Evolutionary conservation across 345 rosid genomes (phyloP).

Genomic region (Lumnitzera racemosa): DNA sequence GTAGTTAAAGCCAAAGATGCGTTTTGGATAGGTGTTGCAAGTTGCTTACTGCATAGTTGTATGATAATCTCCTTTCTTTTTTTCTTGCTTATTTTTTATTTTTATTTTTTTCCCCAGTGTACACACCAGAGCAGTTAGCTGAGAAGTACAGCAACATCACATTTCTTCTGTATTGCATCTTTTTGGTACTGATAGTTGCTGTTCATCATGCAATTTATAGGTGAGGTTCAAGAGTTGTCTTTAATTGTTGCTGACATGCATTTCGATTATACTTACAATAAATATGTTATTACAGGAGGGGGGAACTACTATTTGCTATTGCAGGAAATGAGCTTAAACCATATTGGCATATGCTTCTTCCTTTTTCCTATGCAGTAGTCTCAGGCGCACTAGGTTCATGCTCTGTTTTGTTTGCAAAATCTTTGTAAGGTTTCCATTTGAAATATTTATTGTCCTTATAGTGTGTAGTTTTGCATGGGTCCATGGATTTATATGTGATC

Average conservation of each 20-base stretch:
- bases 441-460: conserved; percentile 1
- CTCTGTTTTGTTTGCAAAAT: conserved; percentile 96
- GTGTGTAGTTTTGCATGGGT: conserved; percentile 2
- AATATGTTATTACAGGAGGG: conserved; percentile 49
- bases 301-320: conserved; percentile 59
- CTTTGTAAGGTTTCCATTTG: conserved; percentile 58
- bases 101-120: conserved; percentile 36
- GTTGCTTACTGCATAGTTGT: not conserved
- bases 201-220: conserved; percentile 70
- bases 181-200: conserved; percentile 58
- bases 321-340: conserved; percentile 71
- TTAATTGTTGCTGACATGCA: not conserved
- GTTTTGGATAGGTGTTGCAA: too few species aligned
- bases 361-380: conserved; percentile 93
- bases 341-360: conserved; percentile 84
- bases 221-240: conserved; percentile 22
- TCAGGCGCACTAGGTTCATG: conserved; percentile 98
- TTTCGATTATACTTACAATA: not conserved
- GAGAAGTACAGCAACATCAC: conserved; percentile 86
- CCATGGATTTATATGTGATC: conserved; percentile 9
- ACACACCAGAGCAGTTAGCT: conserved; percentile 90
- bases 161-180: conserved; percentile 78
- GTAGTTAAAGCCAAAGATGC: too few species aligned
- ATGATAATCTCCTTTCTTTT: not conserved
- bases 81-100: conserved; percentile 2